Percentiles rank a stretch among this genome's conserved stretches.
These are phyloP conservation scores for Termitomyces titanicus DNA, from an alignment of 768 basidiomycete species.

Conservation along the genomic window DNA sequence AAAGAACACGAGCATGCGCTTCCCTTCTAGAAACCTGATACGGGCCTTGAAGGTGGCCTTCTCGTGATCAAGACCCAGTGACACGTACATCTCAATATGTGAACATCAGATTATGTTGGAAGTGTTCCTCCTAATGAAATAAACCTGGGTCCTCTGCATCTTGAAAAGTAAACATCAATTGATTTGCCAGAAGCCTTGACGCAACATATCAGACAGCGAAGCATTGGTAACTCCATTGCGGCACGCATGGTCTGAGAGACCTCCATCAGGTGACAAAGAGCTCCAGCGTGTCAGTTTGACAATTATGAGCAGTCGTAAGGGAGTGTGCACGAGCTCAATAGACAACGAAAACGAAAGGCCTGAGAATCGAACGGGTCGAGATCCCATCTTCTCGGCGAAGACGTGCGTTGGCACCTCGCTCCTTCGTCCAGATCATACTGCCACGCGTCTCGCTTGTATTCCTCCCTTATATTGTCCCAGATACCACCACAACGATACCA, in stretches of 20 bases:
- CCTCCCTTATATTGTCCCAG: conserved; percentile 9
- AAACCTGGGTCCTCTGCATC: neutral
- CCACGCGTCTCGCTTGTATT: conserved; percentile 9
- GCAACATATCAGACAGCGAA: neutral
- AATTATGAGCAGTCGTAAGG: neutral
- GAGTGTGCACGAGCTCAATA: neutral
- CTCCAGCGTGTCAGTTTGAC: neutral
- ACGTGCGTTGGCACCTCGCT: conserved; percentile 15
- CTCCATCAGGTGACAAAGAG: conserved; percentile 1
- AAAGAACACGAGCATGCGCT: neutral
- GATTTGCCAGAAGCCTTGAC: neutral
- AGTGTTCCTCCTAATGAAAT: neutral
- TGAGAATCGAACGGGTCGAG: conserved; percentile 16
- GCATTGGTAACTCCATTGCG: neutral
- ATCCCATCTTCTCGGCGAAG: conserved; percentile 15
- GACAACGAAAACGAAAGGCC: conserved; percentile 9
- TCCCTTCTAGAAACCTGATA: neutral
- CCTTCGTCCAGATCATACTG: conserved; percentile 7
- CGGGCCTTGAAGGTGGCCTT: neutral
- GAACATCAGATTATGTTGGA: neutral
- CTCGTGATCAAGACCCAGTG: neutral
- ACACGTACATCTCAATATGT: neutral
- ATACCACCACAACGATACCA: conserved; percentile 21
- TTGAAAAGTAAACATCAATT: neutral
- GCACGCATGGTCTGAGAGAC: neutral